Conservation (phyloP, 345 rosid genomes). For the Salix caprea region DNA sequence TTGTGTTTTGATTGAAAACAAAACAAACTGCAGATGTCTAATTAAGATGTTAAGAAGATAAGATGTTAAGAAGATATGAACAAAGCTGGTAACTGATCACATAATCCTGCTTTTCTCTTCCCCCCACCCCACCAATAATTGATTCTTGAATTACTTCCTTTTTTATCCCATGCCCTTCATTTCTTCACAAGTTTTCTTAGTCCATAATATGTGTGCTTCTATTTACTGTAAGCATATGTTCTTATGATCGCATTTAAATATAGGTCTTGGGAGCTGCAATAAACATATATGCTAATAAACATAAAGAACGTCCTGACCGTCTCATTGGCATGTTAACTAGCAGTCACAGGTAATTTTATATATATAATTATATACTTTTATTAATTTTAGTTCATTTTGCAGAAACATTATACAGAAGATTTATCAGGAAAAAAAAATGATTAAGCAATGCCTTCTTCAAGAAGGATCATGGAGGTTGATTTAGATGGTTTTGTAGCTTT, state of each 20-base stretch:
- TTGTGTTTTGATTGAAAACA: not conserved
- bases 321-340: constrained; percentile 94
- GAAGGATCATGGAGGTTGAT: not conserved
- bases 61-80: not conserved
- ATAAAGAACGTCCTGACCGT: constrained; percentile 96
- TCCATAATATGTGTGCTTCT: not conserved
- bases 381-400: not conserved
- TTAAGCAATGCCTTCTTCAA: not conserved
- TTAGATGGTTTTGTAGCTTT: not conserved
- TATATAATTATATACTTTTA: not conserved
- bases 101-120: not conserved
- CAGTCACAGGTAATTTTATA: constrained; percentile 69
- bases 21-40: not conserved
- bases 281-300: constrained; percentile 89
- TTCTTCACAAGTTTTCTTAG: not conserved
- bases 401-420: not conserved
- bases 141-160: not conserved
- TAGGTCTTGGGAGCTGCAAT: constrained; percentile 96
- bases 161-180: not conserved
- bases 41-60: not conserved
- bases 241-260: constrained; percentile 13
- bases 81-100: not conserved
- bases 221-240: not conserved
- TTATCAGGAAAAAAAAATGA: not conserved
- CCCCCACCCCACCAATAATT: too few species aligned